Evolutionary conservation across 306 rosid genomes (phyloP).

Genomic region (Coriaria nepalensis): DNA sequence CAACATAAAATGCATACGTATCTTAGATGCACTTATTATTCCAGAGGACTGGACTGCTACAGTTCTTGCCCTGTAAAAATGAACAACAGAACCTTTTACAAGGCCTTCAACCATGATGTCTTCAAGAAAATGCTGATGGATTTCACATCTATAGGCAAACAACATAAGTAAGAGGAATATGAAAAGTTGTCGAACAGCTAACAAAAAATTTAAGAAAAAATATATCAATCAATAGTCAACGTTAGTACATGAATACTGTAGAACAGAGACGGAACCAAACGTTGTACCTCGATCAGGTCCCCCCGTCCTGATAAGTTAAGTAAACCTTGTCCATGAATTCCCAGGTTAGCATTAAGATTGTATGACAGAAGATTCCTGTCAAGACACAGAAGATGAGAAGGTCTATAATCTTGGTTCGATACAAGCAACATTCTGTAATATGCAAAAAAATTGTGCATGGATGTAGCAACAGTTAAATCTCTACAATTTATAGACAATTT

Average conservation of each 20-base stretch:
- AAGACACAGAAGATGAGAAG: conserved; percentile 17
- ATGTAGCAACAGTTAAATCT: conserved; percentile 62
- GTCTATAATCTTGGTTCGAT: conserved; percentile 15
- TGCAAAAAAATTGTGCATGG: conserved; percentile 12
- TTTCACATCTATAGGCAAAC: too few relatives aligned
- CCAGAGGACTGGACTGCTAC: conserved; percentile 66
- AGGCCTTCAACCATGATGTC: conserved; percentile 80
- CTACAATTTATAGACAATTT: conserved; percentile 85
- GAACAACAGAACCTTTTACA: conserved; percentile 87
- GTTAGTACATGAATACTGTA: conserved; percentile 77
- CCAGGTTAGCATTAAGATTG: conserved; percentile 98
- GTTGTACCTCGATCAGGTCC: conserved; percentile 91
- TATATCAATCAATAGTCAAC: background rate
- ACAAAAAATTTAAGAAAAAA: too few relatives aligned
- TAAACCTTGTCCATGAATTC: conserved; percentile 96
- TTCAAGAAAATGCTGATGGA: too few relatives aligned
- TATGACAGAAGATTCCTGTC: conserved; percentile 82
- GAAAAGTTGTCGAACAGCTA: too few relatives aligned
- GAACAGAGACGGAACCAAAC: conserved; percentile 83
- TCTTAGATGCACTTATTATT: conserved; percentile 72
- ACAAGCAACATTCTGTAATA: background rate
- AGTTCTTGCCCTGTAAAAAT: conserved; percentile 94
- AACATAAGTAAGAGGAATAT: too few relatives aligned
- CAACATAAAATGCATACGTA: conserved; percentile 38
- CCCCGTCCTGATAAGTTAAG: conserved; percentile 92